Base-by-base conservation (phyloP, 306 rosid genomes). In the Citrullus colocynthis region DNA sequence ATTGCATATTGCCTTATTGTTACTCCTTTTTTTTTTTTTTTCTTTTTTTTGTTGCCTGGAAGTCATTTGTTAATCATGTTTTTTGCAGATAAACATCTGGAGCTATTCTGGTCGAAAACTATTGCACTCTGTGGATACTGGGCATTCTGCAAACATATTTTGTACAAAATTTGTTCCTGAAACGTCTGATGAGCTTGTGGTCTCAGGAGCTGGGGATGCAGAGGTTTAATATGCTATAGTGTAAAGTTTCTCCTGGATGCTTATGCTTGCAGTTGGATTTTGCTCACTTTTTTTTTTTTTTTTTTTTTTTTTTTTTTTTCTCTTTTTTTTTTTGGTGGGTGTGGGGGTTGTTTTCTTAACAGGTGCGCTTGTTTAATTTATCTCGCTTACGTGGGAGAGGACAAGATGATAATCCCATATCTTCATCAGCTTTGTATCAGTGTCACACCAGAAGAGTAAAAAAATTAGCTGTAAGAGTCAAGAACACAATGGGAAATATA, bases 141-240 rank as follows among this genome's bases (percentile, higher is more conserved):
- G 99, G 82, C 99, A 96, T 79, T 62, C 93, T 63, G 90, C 98
- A 17, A 92, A 96, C 86, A 92, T 95, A 87, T 95, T 92, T 84
- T 95, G 99, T 74, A 86, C 98, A 21, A 96, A 92, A 85, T 96
- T 96, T 78, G 78, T 96, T n/a, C 99, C 98, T 37, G 99, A 92
- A 85, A 96, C 97, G 76, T 88, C 93, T 41, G 96, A 92, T 84
- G 98, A 96, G 83, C 96, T 96, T 84, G 99, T 96, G 58, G 96
- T 75, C 71, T 96, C 99, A 34, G 99, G 98, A 75, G 99, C 99
- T 57, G 99, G 96, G 83, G 99, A 96, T 87, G 91, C 96, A 78
- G 98, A 91, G 89, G 99, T 65, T 48, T 96, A 88, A 81, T 86
- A 64, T 78, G 56, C 67, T 70, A 42, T 32, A 37, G 21, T 36